Evolutionary conservation across 345 rosid genomes (phyloP).

Genomic region (Reutealis trisperma): DNA sequence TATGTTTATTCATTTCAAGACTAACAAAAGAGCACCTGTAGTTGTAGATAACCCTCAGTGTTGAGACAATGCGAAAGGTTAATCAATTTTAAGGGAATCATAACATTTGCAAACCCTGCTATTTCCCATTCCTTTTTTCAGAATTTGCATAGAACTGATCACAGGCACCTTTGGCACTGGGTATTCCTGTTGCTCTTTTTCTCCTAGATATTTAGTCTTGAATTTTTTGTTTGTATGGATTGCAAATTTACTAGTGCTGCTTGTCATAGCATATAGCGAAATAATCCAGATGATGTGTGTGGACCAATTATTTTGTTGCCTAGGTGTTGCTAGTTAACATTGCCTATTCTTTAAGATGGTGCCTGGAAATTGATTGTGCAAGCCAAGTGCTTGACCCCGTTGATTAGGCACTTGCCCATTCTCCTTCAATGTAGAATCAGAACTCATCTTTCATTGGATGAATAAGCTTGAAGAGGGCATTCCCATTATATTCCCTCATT

Average conservation of each 20-base stretch:
- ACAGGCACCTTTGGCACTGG: neutral
- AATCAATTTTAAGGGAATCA: neutral
- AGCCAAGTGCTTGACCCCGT: neutral
- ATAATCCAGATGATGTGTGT: neutral
- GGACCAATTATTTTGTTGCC: neutral
- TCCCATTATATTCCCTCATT: neutral
- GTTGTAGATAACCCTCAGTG: neutral
- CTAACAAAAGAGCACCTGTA: neutral
- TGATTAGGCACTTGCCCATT: neutral
- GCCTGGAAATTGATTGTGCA: neutral
- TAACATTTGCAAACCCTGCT: neutral
- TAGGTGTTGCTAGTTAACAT: neutral
- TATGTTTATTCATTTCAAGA: neutral
- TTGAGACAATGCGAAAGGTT: neutral
- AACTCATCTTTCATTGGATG: too few species aligned
- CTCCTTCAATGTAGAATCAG: neutral
- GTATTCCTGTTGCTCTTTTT: neutral
- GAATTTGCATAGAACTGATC: neutral
- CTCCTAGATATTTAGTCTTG: neutral
- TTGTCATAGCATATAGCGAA: neutral
- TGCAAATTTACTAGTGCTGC: too few species aligned
- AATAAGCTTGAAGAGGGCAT: neutral
- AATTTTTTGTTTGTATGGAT: neutral
- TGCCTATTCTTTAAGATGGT: too few species aligned
- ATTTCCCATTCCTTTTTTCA: neutral